phyloP scores from a whole-genome alignment of 495 filamentous ascomycete genomes.

The Tetracladium setigerum region DNA sequence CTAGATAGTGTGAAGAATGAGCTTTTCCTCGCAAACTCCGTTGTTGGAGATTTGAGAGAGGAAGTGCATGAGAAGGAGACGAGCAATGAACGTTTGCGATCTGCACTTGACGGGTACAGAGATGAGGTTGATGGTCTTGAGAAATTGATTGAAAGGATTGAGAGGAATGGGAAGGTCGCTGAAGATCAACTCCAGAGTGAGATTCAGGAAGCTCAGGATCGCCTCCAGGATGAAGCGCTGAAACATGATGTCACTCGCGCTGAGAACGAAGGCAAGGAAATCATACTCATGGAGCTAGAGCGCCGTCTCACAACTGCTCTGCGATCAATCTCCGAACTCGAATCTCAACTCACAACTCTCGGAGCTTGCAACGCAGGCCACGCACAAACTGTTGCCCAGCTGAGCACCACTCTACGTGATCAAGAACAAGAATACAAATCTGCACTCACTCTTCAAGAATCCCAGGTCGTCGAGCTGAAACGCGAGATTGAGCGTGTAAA shows the following conservation, averaged over 20 bases:
- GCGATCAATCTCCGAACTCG: constrained; percentile 1
- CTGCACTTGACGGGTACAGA: constrained; percentile 55
- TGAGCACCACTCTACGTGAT: constrained; percentile 1
- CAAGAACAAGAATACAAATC: constrained; percentile 27
- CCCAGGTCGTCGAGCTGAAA: constrained; percentile 32
- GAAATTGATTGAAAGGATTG: constrained; percentile 48
- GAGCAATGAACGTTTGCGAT: constrained; percentile 51
- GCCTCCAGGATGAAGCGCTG: constrained; percentile 26
- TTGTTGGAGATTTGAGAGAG: constrained; percentile 39
- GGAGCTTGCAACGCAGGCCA: constrained; percentile 3
- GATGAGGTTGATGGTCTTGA: constrained; percentile 58
- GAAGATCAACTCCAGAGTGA: constrained; percentile 25
- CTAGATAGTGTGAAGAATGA: constrained; percentile 34
- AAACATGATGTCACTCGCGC: constrained; percentile 16
- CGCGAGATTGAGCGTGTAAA: constrained; percentile 30
- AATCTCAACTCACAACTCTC: constrained; percentile 10
- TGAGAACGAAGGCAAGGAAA: constrained; percentile 7
- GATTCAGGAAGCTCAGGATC: constrained; percentile 21
- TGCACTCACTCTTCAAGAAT: constrained; percentile 35
- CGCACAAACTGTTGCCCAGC: constrained; percentile 2
- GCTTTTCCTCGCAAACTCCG: constrained; percentile 36
- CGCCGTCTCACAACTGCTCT: constrained; percentile 5
- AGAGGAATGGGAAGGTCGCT: constrained; percentile 39
- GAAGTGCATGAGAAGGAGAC: constrained; percentile 49
- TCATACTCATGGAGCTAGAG: constrained; percentile 34